Conservation (phyloP, 192 early-diverging fungal genomes). For the Obelidium mucronatum region DNA sequence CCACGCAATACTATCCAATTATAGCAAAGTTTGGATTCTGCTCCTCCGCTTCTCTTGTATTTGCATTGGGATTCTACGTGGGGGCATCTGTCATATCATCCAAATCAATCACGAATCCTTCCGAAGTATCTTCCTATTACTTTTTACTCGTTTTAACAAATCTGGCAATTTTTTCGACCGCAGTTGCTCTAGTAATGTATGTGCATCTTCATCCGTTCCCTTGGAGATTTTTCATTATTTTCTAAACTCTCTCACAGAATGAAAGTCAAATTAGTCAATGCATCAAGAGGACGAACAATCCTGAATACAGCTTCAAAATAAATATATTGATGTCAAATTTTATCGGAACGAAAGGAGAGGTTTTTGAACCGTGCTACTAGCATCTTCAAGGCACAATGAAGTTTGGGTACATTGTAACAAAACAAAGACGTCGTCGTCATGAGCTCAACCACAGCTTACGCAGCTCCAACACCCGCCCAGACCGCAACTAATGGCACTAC, state of each 20-base stretch:
- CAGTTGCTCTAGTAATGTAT: not conserved
- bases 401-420: too few species aligned
- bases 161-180: not conserved
- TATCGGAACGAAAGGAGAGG: too few species aligned
- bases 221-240: not conserved
- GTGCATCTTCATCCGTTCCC: not conserved
- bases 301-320: too few species aligned
- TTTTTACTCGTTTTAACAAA: not conserved
- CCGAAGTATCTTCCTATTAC: not conserved
- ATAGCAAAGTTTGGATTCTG: not conserved
- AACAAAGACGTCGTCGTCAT: too few species aligned
- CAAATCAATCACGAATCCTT: not conserved
- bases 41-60: not conserved
- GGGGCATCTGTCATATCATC: not conserved
- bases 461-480: too few species aligned
- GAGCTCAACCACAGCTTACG: too few species aligned
- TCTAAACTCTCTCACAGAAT: not conserved
- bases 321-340: too few species aligned
- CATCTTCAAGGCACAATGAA: too few species aligned
- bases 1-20: slow-evolving; percentile 4
- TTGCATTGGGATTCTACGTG: not conserved
- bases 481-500: too few species aligned
- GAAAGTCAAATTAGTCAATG: not conserved
- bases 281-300: too few species aligned
- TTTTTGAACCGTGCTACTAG: too few species aligned